phyloP scores from a whole-genome alignment of 1,284 basidiomycete genomes.

The Dichomitus squalens region DNA sequence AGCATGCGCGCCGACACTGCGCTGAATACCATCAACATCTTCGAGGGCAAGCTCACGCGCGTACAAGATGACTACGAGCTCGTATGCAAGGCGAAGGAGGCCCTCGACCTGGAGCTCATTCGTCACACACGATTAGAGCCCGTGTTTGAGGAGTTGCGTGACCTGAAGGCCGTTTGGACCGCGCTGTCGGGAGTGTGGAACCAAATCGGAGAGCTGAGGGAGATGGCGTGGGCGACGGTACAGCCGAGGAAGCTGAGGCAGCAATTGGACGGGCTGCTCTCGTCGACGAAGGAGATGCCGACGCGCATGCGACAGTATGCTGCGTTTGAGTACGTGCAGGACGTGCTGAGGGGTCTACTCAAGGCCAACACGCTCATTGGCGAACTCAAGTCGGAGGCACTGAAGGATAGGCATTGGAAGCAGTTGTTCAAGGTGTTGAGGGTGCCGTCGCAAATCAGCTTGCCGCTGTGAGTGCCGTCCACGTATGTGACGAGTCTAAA shows the following conservation, averaged over 20 bases:
- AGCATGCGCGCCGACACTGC: constrained; percentile 94
- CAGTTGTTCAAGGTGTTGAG: constrained; percentile 93
- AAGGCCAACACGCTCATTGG: constrained; percentile 90
- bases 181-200: constrained; percentile 97
- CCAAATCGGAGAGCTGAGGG: constrained; percentile 88
- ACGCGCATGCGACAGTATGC: constrained; percentile 99
- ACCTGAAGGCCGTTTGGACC: constrained; percentile 98
- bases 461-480: constrained; percentile 58
- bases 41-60: constrained; percentile 87
- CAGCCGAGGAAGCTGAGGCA: constrained; percentile 95
- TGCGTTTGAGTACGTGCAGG: constrained; percentile 98
- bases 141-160: constrained; percentile 92
- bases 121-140: constrained; percentile 92
- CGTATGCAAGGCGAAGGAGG: constrained; percentile 95
- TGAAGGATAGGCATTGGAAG: constrained; percentile 99
- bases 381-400: constrained; percentile 95
- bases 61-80: constrained; percentile 94
- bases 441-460: constrained; percentile 64
- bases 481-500: neutral
- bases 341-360: constrained; percentile 81
- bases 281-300: constrained; percentile 97
- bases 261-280: constrained; percentile 87
- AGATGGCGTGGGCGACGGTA: constrained; percentile 89
- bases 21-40: constrained; percentile 93
- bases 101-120: constrained; percentile 90